Conservation (phyloP, 2,329 filamentous ascomycete species). For the Cryphonectria nitschkei region DNA sequence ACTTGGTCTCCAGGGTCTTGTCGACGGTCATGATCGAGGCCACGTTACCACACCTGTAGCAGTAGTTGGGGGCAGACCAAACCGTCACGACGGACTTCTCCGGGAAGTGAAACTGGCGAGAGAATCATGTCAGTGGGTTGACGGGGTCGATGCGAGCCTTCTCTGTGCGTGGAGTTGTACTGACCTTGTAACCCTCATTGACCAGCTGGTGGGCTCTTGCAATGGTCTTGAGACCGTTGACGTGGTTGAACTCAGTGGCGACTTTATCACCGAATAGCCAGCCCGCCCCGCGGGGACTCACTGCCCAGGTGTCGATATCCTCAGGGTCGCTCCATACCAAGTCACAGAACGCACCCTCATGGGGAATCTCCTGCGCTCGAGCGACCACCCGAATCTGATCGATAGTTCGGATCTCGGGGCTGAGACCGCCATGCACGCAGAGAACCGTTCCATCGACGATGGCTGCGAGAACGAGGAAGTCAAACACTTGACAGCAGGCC, state of each 20-base stretch:
- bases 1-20: slow-evolving; percentile 83
- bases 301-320: slow-evolving; percentile 93
- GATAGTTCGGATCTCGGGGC: slow-evolving; percentile 91
- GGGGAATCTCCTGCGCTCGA: slow-evolving; percentile 94
- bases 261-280: slow-evolving; percentile 98
- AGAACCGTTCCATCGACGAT: slow-evolving; percentile 99
- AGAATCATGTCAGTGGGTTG: slow-evolving; percentile 35
- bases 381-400: slow-evolving; percentile 99
- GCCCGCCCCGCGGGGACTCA: slow-evolving; percentile 92
- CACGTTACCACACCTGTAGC: slow-evolving; percentile 93
- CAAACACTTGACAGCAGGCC: slow-evolving; percentile 98
- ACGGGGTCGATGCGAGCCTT: not conserved
- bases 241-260: slow-evolving; percentile 94
- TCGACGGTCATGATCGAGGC: slow-evolving; percentile 95
- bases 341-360: slow-evolving; percentile 98
- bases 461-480: slow-evolving; percentile 93
- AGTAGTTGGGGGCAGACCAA: slow-evolving; percentile 97
- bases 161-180: slow-evolving; percentile 23
- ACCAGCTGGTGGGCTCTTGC: slow-evolving; percentile 97
- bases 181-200: slow-evolving; percentile 95
- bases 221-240: slow-evolving; percentile 95
- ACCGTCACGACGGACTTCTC: slow-evolving; percentile 97
- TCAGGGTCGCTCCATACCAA: slow-evolving; percentile 98
- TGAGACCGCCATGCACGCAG: slow-evolving; percentile 92
- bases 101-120: slow-evolving; percentile 79